A percentile compares a stretch with the other conserved stretches of the same genome.
Evolutionary conservation across 495 filamentous ascomycete genomes (phyloP).

Genomic region (Neurospora pannonica): DNA sequence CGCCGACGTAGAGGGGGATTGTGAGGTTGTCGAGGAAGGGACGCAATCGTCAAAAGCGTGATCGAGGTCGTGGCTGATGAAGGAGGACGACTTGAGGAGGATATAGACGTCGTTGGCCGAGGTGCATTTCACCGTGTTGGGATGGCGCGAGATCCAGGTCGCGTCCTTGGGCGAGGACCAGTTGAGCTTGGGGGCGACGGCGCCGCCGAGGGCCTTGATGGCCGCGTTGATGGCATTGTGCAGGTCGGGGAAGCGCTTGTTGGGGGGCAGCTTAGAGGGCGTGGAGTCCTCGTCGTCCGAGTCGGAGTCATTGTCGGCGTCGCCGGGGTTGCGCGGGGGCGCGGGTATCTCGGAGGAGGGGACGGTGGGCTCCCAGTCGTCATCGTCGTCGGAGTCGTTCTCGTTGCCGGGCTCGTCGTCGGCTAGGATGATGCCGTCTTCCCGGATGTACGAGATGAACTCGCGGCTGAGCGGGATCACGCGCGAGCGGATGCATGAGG

Average conservation of each 20-base stretch:
- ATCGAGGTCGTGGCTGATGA: conserved; percentile 88
- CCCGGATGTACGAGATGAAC: conserved; percentile 80
- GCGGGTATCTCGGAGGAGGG: conserved; percentile 20
- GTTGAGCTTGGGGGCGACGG: conserved; percentile 85
- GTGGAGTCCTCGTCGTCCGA: conserved; percentile 23
- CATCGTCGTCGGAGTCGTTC: conserved; percentile 39
- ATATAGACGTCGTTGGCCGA: conserved; percentile 86
- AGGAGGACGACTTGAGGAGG: conserved; percentile 84
- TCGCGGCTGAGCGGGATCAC: conserved; percentile 63
- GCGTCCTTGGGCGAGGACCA: conserved; percentile 97
- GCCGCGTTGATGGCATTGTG: conserved; percentile 66
- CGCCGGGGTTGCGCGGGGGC: conserved; percentile 16
- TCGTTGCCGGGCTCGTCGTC: conserved; percentile 38
- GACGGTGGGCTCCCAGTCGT: conserved; percentile 33
- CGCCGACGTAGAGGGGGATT: not conserved
- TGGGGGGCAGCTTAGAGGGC: conserved; percentile 26
- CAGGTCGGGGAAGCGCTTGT: conserved; percentile 50
- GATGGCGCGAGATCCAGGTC: conserved; percentile 78
- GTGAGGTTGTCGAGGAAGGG: conserved; percentile 33
- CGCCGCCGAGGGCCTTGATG: conserved; percentile 71
- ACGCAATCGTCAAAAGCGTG: conserved; percentile 79
- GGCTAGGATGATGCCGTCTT: conserved; percentile 86
- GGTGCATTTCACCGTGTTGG: conserved; percentile 83
- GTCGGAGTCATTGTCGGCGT: conserved; percentile 29
- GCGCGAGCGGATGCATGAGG: conserved; percentile 72